Percentiles rank a stretch among this genome's conserved stretches.
These are phyloP conservation scores for Diaporthe sp. DNA, from an alignment of 2,329 filamentous ascomycete species.

Conservation along the genomic window DNA sequence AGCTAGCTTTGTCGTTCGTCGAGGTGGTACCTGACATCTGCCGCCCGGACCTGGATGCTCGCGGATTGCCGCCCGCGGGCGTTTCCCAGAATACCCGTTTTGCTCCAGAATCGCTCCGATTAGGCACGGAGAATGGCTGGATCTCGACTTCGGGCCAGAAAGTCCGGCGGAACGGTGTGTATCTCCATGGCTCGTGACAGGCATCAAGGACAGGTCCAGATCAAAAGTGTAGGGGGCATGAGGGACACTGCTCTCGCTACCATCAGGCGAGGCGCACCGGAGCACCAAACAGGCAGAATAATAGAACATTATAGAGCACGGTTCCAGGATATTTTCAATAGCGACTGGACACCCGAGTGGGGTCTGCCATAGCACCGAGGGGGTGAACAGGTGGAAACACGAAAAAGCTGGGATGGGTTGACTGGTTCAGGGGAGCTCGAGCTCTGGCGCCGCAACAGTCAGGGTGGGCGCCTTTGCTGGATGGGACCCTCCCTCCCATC, in stretches of 20 bases:
- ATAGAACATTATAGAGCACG: slow-evolving; percentile 21
- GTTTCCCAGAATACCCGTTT: slow-evolving; percentile 15
- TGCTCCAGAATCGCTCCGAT: slow-evolving; percentile 24
- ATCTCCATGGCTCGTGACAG: slow-evolving; percentile 1
- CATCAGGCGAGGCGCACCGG: not conserved
- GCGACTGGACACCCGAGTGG: slow-evolving; percentile 3
- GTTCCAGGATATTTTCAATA: slow-evolving; percentile 20
- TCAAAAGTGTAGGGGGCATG: slow-evolving; percentile 1
- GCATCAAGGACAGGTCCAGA: slow-evolving; percentile 23
- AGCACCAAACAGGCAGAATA: slow-evolving; percentile 18
- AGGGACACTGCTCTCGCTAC: slow-evolving; percentile 11
- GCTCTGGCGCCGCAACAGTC: slow-evolving; percentile 31
- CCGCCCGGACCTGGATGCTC: slow-evolving; percentile 18
- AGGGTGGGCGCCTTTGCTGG: slow-evolving; percentile 21
- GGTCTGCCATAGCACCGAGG: slow-evolving; percentile 13
- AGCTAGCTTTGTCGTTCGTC: not conserved
- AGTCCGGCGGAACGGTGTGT: slow-evolving; percentile 15
- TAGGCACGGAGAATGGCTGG: slow-evolving; percentile 13
- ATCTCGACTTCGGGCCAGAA: slow-evolving; percentile 19
- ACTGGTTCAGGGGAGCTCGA: slow-evolving; percentile 33
- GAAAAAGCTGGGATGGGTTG: slow-evolving; percentile 23
- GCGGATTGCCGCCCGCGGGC: slow-evolving; percentile 5
- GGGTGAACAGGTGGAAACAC: slow-evolving; percentile 28
- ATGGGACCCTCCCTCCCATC: slow-evolving; percentile 23
- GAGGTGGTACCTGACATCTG: slow-evolving; percentile 2